A percentile compares a stretch with the other conserved stretches of the same genome.
These are phyloP conservation scores for Udeniomyces megalosporus DNA, from an alignment of 768 basidiomycete species.

Conservation along the genomic window DNA sequence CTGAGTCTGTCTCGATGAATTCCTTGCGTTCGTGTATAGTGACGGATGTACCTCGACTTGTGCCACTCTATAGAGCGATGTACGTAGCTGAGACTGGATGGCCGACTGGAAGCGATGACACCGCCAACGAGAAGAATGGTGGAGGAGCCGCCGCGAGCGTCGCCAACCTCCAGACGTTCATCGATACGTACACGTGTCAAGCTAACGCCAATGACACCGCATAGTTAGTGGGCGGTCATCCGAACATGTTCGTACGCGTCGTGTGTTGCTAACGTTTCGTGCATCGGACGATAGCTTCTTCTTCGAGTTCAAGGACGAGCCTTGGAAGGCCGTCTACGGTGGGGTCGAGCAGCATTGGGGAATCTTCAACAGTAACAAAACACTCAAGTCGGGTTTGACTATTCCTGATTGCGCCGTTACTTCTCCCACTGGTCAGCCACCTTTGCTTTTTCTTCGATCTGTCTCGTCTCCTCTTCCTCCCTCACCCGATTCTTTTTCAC, in stretches of 20 bases:
- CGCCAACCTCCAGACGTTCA: constrained; percentile 43
- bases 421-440: no score
- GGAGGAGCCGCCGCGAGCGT: constrained; percentile 41
- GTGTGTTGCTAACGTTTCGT: neutral
- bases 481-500: no score
- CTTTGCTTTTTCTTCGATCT: no score
- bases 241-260: neutral
- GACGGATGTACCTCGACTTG: constrained; percentile 36
- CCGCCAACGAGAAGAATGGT: constrained; percentile 37
- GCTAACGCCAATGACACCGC: constrained; percentile 65
- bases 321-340: constrained; percentile 65
- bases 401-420: no score
- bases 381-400: no score
- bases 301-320: constrained; percentile 54
- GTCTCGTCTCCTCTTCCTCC: no score
- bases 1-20: neutral
- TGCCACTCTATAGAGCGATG: constrained; percentile 60
- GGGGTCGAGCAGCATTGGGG: constrained; percentile 42
- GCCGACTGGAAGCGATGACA: constrained; percentile 35
- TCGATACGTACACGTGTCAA: constrained; percentile 74
- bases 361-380: no score
- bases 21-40: neutral
- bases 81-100: constrained; percentile 80
- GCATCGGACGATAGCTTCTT: constrained; percentile 14
- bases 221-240: constrained; percentile 41